Conservation (phyloP, 2,329 filamentous ascomycete genomes). For the Pyrenophora graminea region DNA sequence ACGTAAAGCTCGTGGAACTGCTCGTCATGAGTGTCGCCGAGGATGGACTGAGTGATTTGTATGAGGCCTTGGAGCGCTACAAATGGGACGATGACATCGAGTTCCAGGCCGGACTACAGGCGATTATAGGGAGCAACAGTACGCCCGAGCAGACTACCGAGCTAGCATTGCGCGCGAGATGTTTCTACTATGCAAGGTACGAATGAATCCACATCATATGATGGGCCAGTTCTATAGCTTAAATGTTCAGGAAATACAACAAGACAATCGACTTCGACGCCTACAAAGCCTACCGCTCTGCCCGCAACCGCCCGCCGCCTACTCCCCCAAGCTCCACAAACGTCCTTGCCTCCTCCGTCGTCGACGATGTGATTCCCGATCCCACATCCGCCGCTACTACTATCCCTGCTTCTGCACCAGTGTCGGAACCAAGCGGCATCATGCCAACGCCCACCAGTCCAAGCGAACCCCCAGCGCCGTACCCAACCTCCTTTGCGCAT, state of each 20-base stretch:
- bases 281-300: conserved; percentile 68
- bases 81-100: conserved; percentile 69
- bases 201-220: background rate
- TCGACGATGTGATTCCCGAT: conserved; percentile 3
- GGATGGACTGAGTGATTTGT: conserved; percentile 49
- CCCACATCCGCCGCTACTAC: conserved; percentile 1
- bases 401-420: background rate
- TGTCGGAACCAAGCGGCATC: conserved; percentile 23
- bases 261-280: conserved; percentile 65
- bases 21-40: conserved; percentile 33
- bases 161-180: conserved; percentile 68
- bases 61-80: conserved; percentile 67
- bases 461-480: conserved; percentile 61
- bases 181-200: conserved; percentile 67
- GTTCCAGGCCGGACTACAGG: conserved; percentile 69
- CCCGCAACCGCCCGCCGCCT: conserved; percentile 28
- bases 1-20: background rate
- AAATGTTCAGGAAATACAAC: conserved; percentile 45
- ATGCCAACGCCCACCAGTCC: conserved; percentile 29
- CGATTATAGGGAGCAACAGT: conserved; percentile 65
- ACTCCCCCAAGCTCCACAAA: conserved; percentile 25
- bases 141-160: conserved; percentile 59
- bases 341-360: conserved; percentile 13
- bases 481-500: conserved; percentile 81
- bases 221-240: background rate